These are phyloP conservation scores for Trichoderma asperellum DNA, from an alignment of 2,329 filamentous ascomycete genomes.

Conservation along the genomic window DNA sequence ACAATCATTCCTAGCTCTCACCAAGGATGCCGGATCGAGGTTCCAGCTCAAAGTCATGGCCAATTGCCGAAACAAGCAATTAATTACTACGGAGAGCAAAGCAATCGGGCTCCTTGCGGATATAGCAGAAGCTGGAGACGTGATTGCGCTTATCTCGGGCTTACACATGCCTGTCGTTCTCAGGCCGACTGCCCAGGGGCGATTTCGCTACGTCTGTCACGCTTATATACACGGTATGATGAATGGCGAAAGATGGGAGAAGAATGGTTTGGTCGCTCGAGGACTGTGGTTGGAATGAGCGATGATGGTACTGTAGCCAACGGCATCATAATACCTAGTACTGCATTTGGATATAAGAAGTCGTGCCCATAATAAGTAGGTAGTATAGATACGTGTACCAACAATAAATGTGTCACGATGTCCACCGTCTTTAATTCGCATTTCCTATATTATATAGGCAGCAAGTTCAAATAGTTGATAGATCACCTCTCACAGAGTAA, in stretches of 20 bases:
- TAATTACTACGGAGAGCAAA: not conserved
- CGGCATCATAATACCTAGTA: not conserved
- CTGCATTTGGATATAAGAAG: not conserved
- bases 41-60: not conserved
- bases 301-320: not conserved
- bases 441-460: not conserved
- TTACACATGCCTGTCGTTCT: not conserved
- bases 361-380: not conserved
- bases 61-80: not conserved
- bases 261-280: not conserved
- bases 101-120: not conserved
- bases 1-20: not conserved
- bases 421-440: not conserved
- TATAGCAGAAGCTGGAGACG: not conserved
- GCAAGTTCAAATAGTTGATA: not conserved
- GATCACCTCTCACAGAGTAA: constrained; percentile 15
- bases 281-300: not conserved
- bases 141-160: constrained; percentile 1
- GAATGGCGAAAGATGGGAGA: not conserved
- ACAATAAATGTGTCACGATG: not conserved
- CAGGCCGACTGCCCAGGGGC: not conserved
- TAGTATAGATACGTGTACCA: not conserved
- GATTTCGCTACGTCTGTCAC: not conserved
- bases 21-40: not conserved
- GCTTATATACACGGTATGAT: not conserved